Evolutionary conservation across 140 eudicot species (phyloP).

Genomic region (Anethum foeniculum): DNA sequence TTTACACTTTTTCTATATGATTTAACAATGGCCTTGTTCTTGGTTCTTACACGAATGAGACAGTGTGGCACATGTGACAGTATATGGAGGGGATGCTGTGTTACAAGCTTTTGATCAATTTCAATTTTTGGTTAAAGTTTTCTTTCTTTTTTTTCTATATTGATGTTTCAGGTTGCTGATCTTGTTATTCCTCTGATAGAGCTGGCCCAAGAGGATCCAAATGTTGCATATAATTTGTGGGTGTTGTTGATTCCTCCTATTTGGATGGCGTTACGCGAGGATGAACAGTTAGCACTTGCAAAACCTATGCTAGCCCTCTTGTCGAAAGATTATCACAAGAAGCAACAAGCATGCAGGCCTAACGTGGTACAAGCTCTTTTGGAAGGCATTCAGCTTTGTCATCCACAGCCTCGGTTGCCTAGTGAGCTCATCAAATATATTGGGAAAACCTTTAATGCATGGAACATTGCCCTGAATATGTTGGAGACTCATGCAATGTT

Average conservation of each 20-base stretch:
- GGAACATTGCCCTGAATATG: constrained; percentile 81
- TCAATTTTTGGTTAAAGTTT: neutral
- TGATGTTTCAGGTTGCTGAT: constrained; percentile 61
- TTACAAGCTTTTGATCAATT: constrained; percentile 8
- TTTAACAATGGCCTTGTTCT: neutral
- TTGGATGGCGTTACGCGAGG: constrained; percentile 85
- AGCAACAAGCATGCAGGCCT: constrained; percentile 79
- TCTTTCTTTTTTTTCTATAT: neutral
- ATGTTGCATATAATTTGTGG: constrained; percentile 90
- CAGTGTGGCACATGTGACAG: neutral
- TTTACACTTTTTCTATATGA: neutral
- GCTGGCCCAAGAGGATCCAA: constrained; percentile 86
- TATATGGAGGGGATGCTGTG: neutral
- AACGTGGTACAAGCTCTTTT: constrained; percentile 94
- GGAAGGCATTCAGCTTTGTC: constrained; percentile 91
- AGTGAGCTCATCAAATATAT: constrained; percentile 87
- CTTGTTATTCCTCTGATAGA: constrained; percentile 81
- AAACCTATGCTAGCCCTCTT: constrained; percentile 85
- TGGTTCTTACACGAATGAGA: neutral
- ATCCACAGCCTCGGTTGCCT: constrained; percentile 98
- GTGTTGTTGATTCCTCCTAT: constrained; percentile 88
- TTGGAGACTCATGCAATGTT: constrained; percentile 86
- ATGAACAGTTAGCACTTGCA: constrained; percentile 83
- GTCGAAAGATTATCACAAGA: constrained; percentile 84
- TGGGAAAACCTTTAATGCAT: constrained; percentile 90